Conservation (phyloP, 1,284 basidiomycete genomes). For the Cryptococcus sp. region DNA sequence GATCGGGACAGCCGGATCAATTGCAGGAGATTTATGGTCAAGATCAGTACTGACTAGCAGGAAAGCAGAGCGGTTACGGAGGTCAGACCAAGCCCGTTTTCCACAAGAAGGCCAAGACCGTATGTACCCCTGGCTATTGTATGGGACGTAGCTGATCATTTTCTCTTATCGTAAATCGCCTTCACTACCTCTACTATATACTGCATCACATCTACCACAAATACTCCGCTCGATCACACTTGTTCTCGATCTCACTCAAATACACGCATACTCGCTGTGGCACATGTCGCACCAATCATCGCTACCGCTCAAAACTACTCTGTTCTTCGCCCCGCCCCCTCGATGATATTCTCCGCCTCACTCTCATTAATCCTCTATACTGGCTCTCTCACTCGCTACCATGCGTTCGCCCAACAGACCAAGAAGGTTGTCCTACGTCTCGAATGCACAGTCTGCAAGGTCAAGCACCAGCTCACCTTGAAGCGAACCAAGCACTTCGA, state of each 20-base stretch:
- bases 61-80: conserved; percentile 98
- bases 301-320: neutral
- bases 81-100: conserved; percentile 99
- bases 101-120: conserved; percentile 65
- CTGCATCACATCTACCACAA: neutral
- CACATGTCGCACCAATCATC: neutral
- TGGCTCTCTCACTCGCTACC: neutral
- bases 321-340: neutral
- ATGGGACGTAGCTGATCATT: neutral
- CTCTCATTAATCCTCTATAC: neutral
- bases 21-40: too few relatives aligned
- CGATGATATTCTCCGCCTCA: neutral
- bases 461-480: conserved; percentile 91
- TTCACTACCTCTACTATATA: neutral
- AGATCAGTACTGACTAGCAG: conserved; percentile 14
- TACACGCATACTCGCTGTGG: too few relatives aligned
- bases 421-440: conserved; percentile 99
- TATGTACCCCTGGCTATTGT: conserved; percentile 14
- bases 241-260: neutral
- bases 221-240: neutral
- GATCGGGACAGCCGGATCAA: too few relatives aligned
- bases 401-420: conserved; percentile 51
- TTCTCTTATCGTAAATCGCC: neutral
- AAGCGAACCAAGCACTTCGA: conserved; percentile 99
- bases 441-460: conserved; percentile 98